phyloP scores from a whole-genome alignment of 345 rosid genomes.

The Hibiscus syriacus region DNA sequence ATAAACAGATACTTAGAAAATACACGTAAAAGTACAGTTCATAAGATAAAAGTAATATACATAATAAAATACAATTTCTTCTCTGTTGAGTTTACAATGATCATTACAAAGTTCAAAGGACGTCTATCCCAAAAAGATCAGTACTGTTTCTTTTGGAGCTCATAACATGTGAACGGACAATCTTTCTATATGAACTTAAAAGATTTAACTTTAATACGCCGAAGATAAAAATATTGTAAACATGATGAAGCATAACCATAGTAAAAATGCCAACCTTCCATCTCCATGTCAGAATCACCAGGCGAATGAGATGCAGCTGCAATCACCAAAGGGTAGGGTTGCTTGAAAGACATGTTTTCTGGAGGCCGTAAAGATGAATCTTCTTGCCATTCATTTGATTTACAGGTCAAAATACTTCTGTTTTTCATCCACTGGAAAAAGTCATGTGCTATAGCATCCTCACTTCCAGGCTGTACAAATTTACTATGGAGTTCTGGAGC shows the following conservation, averaged over 20 bases:
- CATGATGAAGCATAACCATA: conserved; percentile 7
- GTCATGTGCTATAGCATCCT: not conserved
- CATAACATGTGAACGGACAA: not conserved
- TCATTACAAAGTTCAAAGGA: not conserved
- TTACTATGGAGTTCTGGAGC: too few species aligned
- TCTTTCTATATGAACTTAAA: not conserved
- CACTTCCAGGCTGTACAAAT: not conserved
- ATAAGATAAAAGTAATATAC: not conserved
- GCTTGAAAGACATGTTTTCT: conserved; percentile 13
- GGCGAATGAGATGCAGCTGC: conserved; percentile 19
- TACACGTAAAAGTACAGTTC: not conserved
- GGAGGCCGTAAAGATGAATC: conserved; percentile 10
- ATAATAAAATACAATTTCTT: too few species aligned
- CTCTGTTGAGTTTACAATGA: too few species aligned
- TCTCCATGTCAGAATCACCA: conserved; percentile 76
- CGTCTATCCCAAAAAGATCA: not conserved
- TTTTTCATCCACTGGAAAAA: not conserved
- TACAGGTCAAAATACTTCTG: not conserved
- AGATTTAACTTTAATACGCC: not conserved
- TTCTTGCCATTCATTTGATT: conserved; percentile 11
- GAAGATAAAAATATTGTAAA: not conserved
- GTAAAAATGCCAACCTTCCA: conserved; percentile 61
- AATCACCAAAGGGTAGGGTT: conserved; percentile 5
- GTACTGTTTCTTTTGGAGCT: not conserved
- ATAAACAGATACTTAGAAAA: not conserved